A percentile compares a stretch with the other conserved stretches of the same genome.
Conservation (phyloP, 805 yeast genomes). For the Yamadazyma phyllophila region DNA sequence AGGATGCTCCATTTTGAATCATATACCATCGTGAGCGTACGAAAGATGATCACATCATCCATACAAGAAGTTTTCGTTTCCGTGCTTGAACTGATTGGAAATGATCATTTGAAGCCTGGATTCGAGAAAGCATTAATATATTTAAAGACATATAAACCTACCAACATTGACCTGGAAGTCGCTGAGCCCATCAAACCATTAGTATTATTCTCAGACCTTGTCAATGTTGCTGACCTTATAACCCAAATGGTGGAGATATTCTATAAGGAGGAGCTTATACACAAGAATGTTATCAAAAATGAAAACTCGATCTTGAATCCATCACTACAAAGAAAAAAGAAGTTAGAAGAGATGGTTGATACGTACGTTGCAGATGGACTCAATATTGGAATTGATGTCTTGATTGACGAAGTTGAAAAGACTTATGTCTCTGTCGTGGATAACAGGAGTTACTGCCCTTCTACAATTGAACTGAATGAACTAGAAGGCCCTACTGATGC, state of each 20-base stretch:
- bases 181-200: slow-evolving; percentile 69
- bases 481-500: slow-evolving; percentile 52
- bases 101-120: slow-evolving; percentile 78
- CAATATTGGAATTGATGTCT: slow-evolving; percentile 85
- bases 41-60: slow-evolving; percentile 35
- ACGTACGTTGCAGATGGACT: slow-evolving; percentile 90
- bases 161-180: slow-evolving; percentile 20
- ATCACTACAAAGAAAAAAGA: slow-evolving; percentile 74
- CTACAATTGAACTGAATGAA: slow-evolving; percentile 36
- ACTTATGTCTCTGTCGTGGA: slow-evolving; percentile 33
- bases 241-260: slow-evolving; percentile 91
- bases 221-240: slow-evolving; percentile 88
- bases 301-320: slow-evolving; percentile 77
- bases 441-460: slow-evolving; percentile 44
- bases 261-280: slow-evolving; percentile 76
- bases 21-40: slow-evolving; percentile 33
- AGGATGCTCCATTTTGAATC: slow-evolving; percentile 45
- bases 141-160: slow-evolving; percentile 69
- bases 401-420: slow-evolving; percentile 76
- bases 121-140: slow-evolving; percentile 77
- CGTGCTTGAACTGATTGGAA: slow-evolving; percentile 60
- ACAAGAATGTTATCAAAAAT: slow-evolving; percentile 57
- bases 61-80: slow-evolving; percentile 65
- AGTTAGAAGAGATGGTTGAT: slow-evolving; percentile 78
- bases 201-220: slow-evolving; percentile 82